phyloP scores from a whole-genome alignment of 2,329 filamentous ascomycete genomes.

The Claviceps maximensis region DNA sequence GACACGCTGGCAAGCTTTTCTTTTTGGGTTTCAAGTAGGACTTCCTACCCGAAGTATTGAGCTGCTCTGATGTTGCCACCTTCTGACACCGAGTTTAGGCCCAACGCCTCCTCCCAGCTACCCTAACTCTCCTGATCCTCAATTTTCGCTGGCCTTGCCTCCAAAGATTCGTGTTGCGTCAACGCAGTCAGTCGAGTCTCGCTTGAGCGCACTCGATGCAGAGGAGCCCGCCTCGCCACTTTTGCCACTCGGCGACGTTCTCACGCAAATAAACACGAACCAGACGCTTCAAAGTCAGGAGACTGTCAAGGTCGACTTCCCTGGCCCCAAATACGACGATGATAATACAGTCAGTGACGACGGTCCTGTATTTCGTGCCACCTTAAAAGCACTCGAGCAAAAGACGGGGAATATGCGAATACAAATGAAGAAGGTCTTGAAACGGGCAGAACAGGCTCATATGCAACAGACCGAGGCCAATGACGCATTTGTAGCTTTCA shows the following conservation, averaged over 20 bases:
- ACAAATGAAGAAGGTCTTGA: conserved; percentile 92
- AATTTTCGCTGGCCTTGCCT: conserved; percentile 59
- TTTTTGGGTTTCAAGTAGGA: conserved; percentile 80
- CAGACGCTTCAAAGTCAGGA: conserved; percentile 24
- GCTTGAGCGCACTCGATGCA: conserved; percentile 58
- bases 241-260: conserved; percentile 24
- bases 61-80: not conserved
- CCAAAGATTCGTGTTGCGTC: conserved; percentile 75
- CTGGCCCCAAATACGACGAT: conserved; percentile 70
- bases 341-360: conserved; percentile 80
- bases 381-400: conserved; percentile 90
- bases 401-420: conserved; percentile 90
- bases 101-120: conserved; percentile 32
- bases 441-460: conserved; percentile 82
- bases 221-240: conserved; percentile 47
- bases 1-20: conserved; percentile 85
- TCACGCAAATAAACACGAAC: conserved; percentile 13
- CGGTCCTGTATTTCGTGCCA: conserved; percentile 88
- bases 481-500: conserved; percentile 68
- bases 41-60: not conserved
- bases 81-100: conserved; percentile 22
- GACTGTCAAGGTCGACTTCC: conserved; percentile 72
- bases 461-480: conserved; percentile 72
- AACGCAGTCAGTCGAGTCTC: conserved; percentile 71
- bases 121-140: conserved; percentile 55